A percentile compares a stretch with the other conserved stretches of the same genome.
phyloP scores from a whole-genome alignment of 306 rosid species.

The Trichosanthes truncata region DNA sequence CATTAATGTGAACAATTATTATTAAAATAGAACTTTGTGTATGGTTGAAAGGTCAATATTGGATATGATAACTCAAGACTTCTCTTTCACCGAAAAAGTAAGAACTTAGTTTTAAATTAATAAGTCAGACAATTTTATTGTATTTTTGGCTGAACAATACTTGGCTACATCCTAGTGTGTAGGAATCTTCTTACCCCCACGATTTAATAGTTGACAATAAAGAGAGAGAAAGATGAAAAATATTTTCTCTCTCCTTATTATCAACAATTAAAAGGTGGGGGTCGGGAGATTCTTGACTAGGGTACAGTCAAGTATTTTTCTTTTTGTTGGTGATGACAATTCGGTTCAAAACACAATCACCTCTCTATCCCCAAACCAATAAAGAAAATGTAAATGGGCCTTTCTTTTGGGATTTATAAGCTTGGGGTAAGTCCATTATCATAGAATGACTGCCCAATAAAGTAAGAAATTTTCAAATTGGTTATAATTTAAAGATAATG shows the following conservation, averaged over 20 bases:
- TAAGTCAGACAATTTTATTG: background rate
- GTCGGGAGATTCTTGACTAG: no score
- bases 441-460: background rate
- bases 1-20: background rate
- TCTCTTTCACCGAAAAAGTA: background rate
- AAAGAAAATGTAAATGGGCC: background rate
- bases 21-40: background rate
- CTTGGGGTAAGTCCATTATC: background rate
- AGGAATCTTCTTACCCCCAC: no score
- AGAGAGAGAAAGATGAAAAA: no score
- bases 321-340: background rate
- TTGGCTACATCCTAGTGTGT: no score
- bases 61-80: background rate
- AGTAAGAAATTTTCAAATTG: background rate
- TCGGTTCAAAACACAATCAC: background rate
- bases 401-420: background rate
- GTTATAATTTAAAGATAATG: no score
- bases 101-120: background rate
- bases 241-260: no score
- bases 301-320: no score
- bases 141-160: no score
- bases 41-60: slow-evolving; percentile 5
- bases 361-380: background rate
- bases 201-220: no score
- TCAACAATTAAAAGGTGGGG: no score